Percentiles rank a stretch among this genome's conserved stretches.
Evolutionary conservation across 1,139 yeast genomes (phyloP).

Genomic region (Protomyces macrosporus): DNA sequence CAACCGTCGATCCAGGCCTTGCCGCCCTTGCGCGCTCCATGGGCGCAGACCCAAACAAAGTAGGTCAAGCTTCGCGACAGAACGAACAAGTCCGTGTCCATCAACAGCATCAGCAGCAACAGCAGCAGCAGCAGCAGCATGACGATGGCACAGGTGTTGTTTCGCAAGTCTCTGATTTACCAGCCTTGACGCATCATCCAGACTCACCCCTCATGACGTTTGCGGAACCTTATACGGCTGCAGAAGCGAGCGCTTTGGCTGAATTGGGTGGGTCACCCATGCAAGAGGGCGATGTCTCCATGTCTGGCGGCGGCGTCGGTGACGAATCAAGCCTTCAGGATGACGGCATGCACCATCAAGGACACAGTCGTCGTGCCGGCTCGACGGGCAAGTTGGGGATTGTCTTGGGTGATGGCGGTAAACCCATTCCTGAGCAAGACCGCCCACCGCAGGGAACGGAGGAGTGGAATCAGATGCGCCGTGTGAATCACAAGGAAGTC

Average conservation of each 20-base stretch:
- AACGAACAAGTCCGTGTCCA: too few relatives aligned
- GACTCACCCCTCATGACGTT: neutral
- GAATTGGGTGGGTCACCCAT: neutral
- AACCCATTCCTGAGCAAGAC: slow-evolving; percentile 19
- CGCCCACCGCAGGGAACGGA: slow-evolving; percentile 56
- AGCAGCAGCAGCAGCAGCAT: neutral
- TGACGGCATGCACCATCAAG: neutral
- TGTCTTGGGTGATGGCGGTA: slow-evolving; percentile 22
- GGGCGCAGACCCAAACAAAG: too few relatives aligned
- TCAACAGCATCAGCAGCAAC: neutral
- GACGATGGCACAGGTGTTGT: neutral
- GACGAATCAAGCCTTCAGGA: neutral
- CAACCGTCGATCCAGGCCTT: neutral
- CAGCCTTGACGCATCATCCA: neutral
- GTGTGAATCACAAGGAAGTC: slow-evolving; percentile 93
- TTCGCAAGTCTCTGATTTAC: neutral
- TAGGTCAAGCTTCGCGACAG: too few relatives aligned
- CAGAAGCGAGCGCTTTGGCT: neutral
- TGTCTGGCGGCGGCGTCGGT: neutral
- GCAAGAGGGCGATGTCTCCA: neutral
- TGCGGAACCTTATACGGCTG: neutral
- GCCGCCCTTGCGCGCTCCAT: too few relatives aligned
- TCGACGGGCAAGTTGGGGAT: slow-evolving; percentile 8
- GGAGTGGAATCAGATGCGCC: slow-evolving; percentile 82
- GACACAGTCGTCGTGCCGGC: neutral